Conservation (phyloP, 148 eudicot species). For the Rhododendron vialii region DNA sequence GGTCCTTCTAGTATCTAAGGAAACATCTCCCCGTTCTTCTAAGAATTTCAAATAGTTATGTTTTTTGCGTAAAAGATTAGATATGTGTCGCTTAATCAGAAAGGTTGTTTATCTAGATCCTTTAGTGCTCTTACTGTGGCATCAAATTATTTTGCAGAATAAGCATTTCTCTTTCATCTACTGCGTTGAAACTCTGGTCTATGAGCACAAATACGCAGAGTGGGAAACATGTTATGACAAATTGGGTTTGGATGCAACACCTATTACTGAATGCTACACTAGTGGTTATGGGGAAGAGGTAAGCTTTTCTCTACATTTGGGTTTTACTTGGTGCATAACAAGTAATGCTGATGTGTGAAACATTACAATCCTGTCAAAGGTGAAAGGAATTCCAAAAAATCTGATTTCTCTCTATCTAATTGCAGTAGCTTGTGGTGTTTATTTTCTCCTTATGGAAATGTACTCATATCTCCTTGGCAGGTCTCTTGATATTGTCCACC, state of each 20-base stretch:
- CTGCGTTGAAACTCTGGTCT: slow-evolving; percentile 60
- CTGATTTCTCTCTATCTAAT: background rate
- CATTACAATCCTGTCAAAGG: background rate
- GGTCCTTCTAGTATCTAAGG: background rate
- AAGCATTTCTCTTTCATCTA: slow-evolving; percentile 59
- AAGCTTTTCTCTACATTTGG: slow-evolving; percentile 8
- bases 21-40: background rate
- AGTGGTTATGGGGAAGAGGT: slow-evolving; percentile 56
- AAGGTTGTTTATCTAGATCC: background rate
- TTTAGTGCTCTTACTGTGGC: background rate
- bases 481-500: background rate
- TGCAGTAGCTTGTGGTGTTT: background rate
- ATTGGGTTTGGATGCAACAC: slow-evolving; percentile 43
- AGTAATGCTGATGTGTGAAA: background rate
- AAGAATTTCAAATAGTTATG: background rate
- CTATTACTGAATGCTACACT: slow-evolving; percentile 42
- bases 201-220: slow-evolving; percentile 33
- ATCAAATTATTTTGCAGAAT: slow-evolving; percentile 37
- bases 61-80: background rate
- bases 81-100: background rate
- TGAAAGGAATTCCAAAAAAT: background rate
- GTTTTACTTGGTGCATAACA: background rate
- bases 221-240: slow-evolving; percentile 66
- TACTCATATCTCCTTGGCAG: background rate
- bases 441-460: background rate